Conservation (phyloP, 768 basidiomycete genomes). For the Candolleomyces aberdarensis region DNA sequence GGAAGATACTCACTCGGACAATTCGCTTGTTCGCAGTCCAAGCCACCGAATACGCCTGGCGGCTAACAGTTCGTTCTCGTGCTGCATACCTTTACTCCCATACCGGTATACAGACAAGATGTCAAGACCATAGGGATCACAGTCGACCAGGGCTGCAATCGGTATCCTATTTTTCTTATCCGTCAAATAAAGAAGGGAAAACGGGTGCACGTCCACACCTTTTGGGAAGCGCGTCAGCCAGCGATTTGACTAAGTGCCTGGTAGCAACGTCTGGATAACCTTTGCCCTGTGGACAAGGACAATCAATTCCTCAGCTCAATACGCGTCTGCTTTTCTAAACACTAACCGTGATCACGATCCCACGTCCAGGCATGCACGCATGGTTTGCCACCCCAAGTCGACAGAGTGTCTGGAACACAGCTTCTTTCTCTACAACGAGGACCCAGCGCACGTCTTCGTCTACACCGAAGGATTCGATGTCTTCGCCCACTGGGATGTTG, state of each 20-base stretch:
- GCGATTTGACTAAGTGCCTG: conserved; percentile 71
- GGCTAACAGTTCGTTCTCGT: conserved; percentile 68
- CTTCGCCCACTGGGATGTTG: conserved; percentile 75
- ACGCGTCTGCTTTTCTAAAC: too few species aligned
- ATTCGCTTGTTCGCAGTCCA: conserved; percentile 71
- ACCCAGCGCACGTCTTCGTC: conserved; percentile 66
- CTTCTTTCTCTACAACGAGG: conserved; percentile 93
- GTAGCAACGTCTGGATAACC: conserved; percentile 96
- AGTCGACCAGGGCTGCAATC: conserved; percentile 80
- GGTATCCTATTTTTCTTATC: conserved; percentile 52
- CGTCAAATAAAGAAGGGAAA: too few species aligned
- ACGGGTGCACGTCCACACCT: conserved; percentile 36
- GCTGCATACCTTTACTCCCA: conserved; percentile 69
- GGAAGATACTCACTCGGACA: conserved; percentile 46
- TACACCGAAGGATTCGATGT: conserved; percentile 61
- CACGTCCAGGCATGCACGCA: conserved; percentile 52
- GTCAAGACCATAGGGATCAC: conserved; percentile 89
- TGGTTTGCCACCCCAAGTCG: conserved; percentile 49
- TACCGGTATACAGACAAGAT: conserved; percentile 86
- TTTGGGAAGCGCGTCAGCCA: conserved; percentile 62
- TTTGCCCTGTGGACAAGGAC: conserved; percentile 63
- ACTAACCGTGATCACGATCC: conserved; percentile 75
- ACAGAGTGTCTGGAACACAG: conserved; percentile 89
- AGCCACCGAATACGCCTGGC: conserved; percentile 71
- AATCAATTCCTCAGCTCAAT: too few species aligned